Evolutionary conservation across 2,329 filamentous ascomycete genomes (phyloP).

Genomic region (Talaromyces atroroseus): DNA sequence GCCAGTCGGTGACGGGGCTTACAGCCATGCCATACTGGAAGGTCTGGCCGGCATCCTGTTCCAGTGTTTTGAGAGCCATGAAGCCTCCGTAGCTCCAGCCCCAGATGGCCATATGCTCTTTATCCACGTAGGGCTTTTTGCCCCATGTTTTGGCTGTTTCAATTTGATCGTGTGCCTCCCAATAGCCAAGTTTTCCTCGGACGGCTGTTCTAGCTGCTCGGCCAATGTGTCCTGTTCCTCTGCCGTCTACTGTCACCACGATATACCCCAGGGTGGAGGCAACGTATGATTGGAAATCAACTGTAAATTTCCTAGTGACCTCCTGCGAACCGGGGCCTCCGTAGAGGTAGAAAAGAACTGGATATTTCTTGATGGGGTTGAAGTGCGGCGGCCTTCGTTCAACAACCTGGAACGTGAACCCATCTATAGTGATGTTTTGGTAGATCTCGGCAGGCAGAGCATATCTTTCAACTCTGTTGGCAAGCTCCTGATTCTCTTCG

Average conservation of each 20-base stretch:
- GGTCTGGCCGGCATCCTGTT: constrained; percentile 79
- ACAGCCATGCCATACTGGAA: constrained; percentile 98
- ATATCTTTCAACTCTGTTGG: constrained; percentile 63
- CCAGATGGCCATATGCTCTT: constrained; percentile 83
- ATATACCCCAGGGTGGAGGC: constrained; percentile 83
- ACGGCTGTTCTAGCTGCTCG: constrained; percentile 76
- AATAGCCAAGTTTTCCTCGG: constrained; percentile 75
- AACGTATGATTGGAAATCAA: constrained; percentile 88
- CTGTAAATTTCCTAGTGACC: constrained; percentile 70
- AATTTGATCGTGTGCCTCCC: constrained; percentile 87
- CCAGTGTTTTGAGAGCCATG: constrained; percentile 88
- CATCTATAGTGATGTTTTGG: constrained; percentile 77
- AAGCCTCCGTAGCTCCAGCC: constrained; percentile 98
- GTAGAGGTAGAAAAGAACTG: constrained; percentile 92
- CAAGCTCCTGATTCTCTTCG: constrained; percentile 70
- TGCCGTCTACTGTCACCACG: constrained; percentile 88
- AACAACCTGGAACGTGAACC: constrained; percentile 64
- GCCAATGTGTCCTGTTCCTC: constrained; percentile 86
- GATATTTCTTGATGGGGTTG: constrained; percentile 74
- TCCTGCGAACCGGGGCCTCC: constrained; percentile 89
- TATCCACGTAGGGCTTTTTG: constrained; percentile 74
- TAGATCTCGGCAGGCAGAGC: constrained; percentile 80
- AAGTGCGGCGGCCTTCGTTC: constrained; percentile 91
- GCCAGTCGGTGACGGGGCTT: constrained; percentile 95
- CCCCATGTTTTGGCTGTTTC: constrained; percentile 81